Conservation (phyloP, 306 rosid species). For the Casuarina cunninghamiana region DNA sequence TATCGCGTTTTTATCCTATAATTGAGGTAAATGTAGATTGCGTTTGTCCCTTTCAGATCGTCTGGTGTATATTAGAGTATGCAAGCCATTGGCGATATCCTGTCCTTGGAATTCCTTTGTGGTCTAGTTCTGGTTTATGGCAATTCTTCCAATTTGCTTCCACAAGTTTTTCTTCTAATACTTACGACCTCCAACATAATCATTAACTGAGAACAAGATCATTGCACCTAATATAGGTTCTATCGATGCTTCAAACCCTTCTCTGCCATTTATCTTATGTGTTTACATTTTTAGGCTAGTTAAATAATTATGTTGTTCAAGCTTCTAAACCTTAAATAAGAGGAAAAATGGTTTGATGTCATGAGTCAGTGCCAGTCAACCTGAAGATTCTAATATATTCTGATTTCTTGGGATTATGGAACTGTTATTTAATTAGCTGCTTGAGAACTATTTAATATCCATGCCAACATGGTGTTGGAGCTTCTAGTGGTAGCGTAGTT, state of each 20-base stretch:
- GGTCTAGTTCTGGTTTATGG: constrained; percentile 1
- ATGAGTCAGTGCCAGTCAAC: not conserved
- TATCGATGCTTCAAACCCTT: not conserved
- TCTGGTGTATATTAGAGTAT: not conserved
- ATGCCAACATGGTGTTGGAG: not conserved
- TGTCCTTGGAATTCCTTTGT: not conserved
- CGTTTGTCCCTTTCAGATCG: constrained; percentile 7
- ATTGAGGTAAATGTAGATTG: constrained; percentile 61
- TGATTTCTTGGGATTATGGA: not conserved
- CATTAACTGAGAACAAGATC: not conserved
- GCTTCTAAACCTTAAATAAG: not conserved
- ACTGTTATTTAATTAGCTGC: not conserved
- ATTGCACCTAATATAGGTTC: not conserved
- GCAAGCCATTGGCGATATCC: not conserved
- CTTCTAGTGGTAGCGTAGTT: not conserved
- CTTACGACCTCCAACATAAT: not conserved
- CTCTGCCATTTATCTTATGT: not conserved
- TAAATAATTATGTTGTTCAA: not conserved
- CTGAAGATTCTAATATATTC: not conserved
- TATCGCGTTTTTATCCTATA: constrained; percentile 75
- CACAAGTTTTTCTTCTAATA: not conserved
- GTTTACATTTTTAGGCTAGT: not conserved
- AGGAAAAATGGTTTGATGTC: not conserved
- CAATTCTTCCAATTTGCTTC: constrained; percentile 4
- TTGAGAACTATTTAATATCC: not conserved